Evolutionary conservation across 495 filamentous ascomycete genomes (phyloP), one percentile per base, ranked within the genome.

Genomic region (Chaetomium tenue): DNA sequence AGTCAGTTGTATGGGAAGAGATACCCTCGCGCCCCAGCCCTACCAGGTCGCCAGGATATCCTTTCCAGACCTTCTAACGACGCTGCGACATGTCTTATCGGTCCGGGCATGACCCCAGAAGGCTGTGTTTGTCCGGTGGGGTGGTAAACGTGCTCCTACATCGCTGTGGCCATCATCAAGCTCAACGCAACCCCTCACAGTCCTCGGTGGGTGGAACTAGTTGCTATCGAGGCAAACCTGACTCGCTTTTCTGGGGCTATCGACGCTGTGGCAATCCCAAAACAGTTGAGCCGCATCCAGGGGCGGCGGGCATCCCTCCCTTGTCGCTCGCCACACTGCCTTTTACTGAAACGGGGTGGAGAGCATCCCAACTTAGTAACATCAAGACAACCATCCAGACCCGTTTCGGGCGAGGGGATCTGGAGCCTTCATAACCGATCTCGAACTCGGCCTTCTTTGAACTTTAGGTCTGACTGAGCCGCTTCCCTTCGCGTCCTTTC

Each of bases 261-360:
- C 9, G 33, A 1, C 20, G n/a, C 11, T 25, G 37, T 39, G 56
- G 56, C 56, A 58, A 18, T 6, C 25, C 39, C 20, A 26, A 2
- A 37, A 37, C 33, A 37, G 33, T 37, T 37, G 33, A 37, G 33
- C 33, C 33, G 5, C 33, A 37, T 1, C 33, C 33, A 37, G 33
- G 33, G 11, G 33, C 33, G 9, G 33, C 8, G 33, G 5, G 2
- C 9, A 26, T 5, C n/a, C 4, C 7, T 25, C 11, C 5, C 7
- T 20, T 2, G 18, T 40, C 13, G 2, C 18, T 61, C 47, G 58
- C 58, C 58, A 61, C 58, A 8, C 13, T 18, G 5, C 2, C 28
- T 15, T 26, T n/a, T 9, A 44, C 12, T 40, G 58, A 61, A 61
- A 61, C 58, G n/a, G 3, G 46, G 26, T 39, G 46, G 58, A 40